Evolutionary conservation across 2,329 filamentous ascomycete genomes (phyloP), one percentile per base, ranked within the genome.

Genomic region (Tolypocladium capitatum): DNA sequence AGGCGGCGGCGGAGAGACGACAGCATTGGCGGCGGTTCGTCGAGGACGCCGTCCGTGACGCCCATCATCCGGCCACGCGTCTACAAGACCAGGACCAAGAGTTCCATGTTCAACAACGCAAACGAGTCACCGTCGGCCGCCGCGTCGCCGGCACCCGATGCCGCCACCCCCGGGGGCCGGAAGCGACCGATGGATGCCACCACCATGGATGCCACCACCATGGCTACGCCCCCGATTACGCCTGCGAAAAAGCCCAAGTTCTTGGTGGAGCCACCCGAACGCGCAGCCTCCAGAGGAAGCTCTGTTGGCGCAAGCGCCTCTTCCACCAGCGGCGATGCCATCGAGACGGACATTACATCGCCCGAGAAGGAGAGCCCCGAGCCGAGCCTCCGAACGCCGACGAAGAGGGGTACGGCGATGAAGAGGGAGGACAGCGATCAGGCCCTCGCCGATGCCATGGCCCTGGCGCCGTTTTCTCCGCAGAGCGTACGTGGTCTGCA

Each of bases 1-100:
- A 73, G 79, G 5, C 67, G 71, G 27, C 67, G 76, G 51, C 63
- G 73, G 53, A 64, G 76, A 49, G 75, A 74, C 28, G 73, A 74
- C 35, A 73, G 72, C 52, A 63, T 71, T 46, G 67, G 65, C 35
- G 64, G 67, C 13, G 32, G 30, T 40, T 68, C 68, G 6, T 82
- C 78, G 18, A 68, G 78, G 50, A 77, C 75, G 5, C 71, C 77
- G 2, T 81, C 78, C 0, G 70, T 75, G 27, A 75, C 72, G 0
- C 77, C 77, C 1, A 72, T 75, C 28, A 71, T 78, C 30, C 69
- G 76, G 13, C 75, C 74, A 1, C 70, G 70, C 14, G 62, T 80
- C 21, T 61, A 61, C 27, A 76, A 71, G 56, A 55, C 58, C 6
- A 52, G 62, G 46, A 56, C 63, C 4, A 66, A 67, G 53, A 60